Base-by-base conservation (phyloP, 2,329 filamentous ascomycete species). In the Mollisiaceae sp. region DNA sequence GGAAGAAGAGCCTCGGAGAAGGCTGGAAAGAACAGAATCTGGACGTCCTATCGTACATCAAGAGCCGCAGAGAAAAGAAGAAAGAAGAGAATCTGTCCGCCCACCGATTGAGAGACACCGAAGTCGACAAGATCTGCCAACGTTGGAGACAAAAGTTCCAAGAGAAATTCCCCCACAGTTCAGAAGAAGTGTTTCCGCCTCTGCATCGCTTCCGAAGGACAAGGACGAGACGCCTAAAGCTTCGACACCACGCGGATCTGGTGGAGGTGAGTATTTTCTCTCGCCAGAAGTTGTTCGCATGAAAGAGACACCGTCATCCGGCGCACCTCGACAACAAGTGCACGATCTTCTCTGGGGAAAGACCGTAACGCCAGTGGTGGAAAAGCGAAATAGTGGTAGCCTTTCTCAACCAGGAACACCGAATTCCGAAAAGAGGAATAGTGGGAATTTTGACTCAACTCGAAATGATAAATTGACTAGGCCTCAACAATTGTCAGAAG, bases 261-360 rank as follows among this genome's bases (percentile, higher is more conserved):
- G 69, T 18, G 50, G 67, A 9, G 76, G 73, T 32, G 81, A 81
- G 36, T 80, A 76, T 35, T 78, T 80, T 59, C 75, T 83, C 20
- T 83, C 84, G 8, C 82, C 83, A 32, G 82, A 85, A 67, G 72
- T 79, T 5, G 75, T 81, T 47, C 63, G 67, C 52, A 59, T 54
- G 1, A 73, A 72, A 52, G 70, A 73, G 3, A 66, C 69, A 58
- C 68, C 72, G 35, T 65, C 71, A 41, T 71, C 68, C 80, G 80
- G 35, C 79, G 81, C 38, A 66, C 71, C 70, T 64, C 73, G 70
- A 65, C 75, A 65, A 69, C 71, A 76, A 43, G 69, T 72, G 58
- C 77, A 75, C 39, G 77, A 73, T 67, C 77, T 68, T 61, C 76
- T 74, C 73, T 45, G 74, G 65, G 54, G 72, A 70, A 67, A 68